Evolutionary conservation across 164 flowering plant genomes (phyloP).

Genomic region (Macadamia tetraphylla): DNA sequence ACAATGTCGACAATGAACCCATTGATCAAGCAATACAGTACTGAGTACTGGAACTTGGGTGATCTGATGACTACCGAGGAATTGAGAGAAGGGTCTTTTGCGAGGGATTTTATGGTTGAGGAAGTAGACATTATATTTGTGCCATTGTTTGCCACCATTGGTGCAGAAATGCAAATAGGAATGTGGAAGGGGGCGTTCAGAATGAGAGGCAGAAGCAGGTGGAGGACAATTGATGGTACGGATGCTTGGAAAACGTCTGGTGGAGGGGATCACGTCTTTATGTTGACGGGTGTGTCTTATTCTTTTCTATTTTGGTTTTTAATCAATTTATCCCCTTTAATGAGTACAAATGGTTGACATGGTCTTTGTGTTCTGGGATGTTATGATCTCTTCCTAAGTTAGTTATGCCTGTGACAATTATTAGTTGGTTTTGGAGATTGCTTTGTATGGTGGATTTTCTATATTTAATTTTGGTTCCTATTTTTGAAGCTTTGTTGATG

Average conservation of each 20-base stretch:
- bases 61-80: slow-evolving; percentile 66
- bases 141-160: slow-evolving; percentile 88
- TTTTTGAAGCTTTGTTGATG: background rate
- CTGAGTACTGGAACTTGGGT: slow-evolving; percentile 93
- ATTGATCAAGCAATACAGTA: slow-evolving; percentile 90
- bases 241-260: slow-evolving; percentile 84
- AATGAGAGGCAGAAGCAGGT: slow-evolving; percentile 71
- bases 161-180: slow-evolving; percentile 84
- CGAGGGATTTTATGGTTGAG: slow-evolving; percentile 35
- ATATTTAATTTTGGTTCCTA: background rate
- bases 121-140: slow-evolving; percentile 92
- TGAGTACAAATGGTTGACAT: background rate
- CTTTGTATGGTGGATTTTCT: background rate
- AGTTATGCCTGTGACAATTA: background rate
- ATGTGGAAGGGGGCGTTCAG: slow-evolving; percentile 58
- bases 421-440: background rate
- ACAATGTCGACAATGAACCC: slow-evolving; percentile 59
- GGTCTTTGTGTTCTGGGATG: background rate
- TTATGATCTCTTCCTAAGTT: background rate
- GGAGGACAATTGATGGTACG: slow-evolving; percentile 47
- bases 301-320: background rate
- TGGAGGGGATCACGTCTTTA: slow-evolving; percentile 89
- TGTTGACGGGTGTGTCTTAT: slow-evolving; percentile 64
- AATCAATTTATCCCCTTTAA: background rate
- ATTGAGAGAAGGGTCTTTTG: slow-evolving; percentile 46